Evolutionary conservation across 2,329 filamentous ascomycete genomes (phyloP).

Genomic region (Xylariaceae sp.): DNA sequence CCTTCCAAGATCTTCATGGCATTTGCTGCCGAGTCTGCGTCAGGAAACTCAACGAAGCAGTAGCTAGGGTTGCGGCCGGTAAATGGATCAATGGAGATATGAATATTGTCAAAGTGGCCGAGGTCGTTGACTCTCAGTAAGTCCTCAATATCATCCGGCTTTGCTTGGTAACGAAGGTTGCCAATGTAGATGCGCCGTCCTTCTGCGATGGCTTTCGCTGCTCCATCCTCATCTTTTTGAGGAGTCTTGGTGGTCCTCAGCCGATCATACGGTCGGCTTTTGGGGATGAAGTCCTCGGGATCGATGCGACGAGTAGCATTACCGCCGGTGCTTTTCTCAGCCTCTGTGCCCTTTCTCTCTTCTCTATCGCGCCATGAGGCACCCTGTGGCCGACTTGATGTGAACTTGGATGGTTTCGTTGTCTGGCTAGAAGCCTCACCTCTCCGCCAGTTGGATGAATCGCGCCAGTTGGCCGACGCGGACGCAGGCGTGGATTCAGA

Average conservation of each 20-base stretch:
- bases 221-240: constrained; percentile 26
- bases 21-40: constrained; percentile 59
- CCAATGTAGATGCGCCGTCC: constrained; percentile 65
- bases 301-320: constrained; percentile 9
- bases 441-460: constrained; percentile 24
- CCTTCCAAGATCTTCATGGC: constrained; percentile 64
- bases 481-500: constrained; percentile 14
- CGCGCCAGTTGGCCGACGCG: constrained; percentile 20
- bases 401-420: constrained; percentile 18
- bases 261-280: constrained; percentile 23
- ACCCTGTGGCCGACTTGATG: constrained; percentile 10
- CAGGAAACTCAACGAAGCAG: constrained; percentile 73
- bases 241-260: constrained; percentile 13
- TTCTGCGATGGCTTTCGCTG: constrained; percentile 36
- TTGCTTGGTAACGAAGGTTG: constrained; percentile 65
- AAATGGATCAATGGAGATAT: constrained; percentile 72
- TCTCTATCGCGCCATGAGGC: constrained; percentile 27
- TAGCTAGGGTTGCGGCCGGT: constrained; percentile 74
- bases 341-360: constrained; percentile 6
- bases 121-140: constrained; percentile 44
- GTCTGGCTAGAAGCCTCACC: constrained; percentile 2
- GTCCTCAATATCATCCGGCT: constrained; percentile 45
- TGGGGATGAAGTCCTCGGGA: constrained; percentile 12
- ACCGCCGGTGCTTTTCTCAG: constrained; percentile 9
- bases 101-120: constrained; percentile 57